phyloP scores from a whole-genome alignment of 352 stramenopile genomes.

The Globisporangium emineosum region DNA sequence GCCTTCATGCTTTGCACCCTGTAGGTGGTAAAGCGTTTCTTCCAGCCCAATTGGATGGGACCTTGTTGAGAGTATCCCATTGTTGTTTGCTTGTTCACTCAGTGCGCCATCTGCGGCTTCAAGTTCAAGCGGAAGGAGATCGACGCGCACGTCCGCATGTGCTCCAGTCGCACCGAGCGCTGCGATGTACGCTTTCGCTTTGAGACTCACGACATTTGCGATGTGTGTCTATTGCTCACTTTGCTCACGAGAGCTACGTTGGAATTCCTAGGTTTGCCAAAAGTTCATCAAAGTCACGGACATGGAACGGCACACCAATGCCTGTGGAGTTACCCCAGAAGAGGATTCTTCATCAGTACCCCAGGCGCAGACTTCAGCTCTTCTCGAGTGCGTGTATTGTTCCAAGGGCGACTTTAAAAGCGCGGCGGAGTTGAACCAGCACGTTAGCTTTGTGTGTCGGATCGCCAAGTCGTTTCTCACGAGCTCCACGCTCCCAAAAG shows the following conservation, averaged over 20 bases:
- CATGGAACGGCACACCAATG: constrained; percentile 22
- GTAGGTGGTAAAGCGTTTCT: constrained; percentile 14
- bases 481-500: not conserved
- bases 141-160: constrained; percentile 29
- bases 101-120: constrained; percentile 52
- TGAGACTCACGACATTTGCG: no score
- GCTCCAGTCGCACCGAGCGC: constrained; percentile 46
- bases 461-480: constrained; percentile 37
- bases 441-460: constrained; percentile 33
- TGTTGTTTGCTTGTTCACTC: not conserved
- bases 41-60: no score
- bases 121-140: constrained; percentile 47
- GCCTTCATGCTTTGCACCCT: constrained; percentile 24
- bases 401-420: constrained; percentile 24
- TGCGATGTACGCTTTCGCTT: constrained; percentile 39
- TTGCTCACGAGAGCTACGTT: not conserved
- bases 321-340: constrained; percentile 10
- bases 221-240: not conserved
- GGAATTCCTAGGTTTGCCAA: constrained; percentile 30
- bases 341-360: not conserved
- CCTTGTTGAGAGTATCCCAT: not conserved
- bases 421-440: constrained; percentile 25
- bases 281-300: constrained; percentile 46
- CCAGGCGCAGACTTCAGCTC: not conserved
- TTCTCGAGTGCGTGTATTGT: constrained; percentile 46